Evolutionary conservation across 441 rosid species (phyloP).

Genomic region (Pelargonium australe): DNA sequence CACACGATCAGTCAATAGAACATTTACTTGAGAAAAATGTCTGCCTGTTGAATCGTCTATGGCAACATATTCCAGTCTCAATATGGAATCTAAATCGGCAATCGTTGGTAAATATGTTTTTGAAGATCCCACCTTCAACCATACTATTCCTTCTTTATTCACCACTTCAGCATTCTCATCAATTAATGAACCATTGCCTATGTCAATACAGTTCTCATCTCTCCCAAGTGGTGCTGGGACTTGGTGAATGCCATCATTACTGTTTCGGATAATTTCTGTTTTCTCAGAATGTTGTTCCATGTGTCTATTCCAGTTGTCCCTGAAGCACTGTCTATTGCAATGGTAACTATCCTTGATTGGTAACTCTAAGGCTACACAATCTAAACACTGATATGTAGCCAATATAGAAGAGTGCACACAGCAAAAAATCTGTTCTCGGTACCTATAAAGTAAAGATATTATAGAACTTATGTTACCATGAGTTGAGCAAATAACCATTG

Average conservation of each 20-base stretch:
- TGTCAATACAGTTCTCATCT: background rate
- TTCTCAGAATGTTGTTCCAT: constrained; percentile 30
- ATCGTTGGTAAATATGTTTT: too few species aligned
- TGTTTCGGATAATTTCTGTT: constrained; percentile 18
- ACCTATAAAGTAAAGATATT: constrained; percentile 28
- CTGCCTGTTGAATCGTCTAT: too few species aligned
- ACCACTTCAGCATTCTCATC: constrained; percentile 22
- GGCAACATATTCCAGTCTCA: too few species aligned
- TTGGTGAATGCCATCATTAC: constrained; percentile 23
- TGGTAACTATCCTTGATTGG: constrained; percentile 36
- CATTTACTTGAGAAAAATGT: too few species aligned
- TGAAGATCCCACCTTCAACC: too few species aligned
- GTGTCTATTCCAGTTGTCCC: constrained; percentile 42
- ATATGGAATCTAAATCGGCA: too few species aligned
- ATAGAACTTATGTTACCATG: background rate
- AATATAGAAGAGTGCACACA: constrained; percentile 37
- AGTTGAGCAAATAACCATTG: background rate
- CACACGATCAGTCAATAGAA: too few species aligned
- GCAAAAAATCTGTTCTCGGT: constrained; percentile 35
- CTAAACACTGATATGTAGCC: constrained; percentile 45
- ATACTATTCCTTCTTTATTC: background rate
- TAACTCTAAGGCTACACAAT: constrained; percentile 33
- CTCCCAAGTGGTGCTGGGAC: constrained; percentile 11
- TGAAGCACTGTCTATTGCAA: constrained; percentile 40
- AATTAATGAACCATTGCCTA: too few species aligned